Evolutionary conservation across 1,284 basidiomycete species (phyloP).

Genomic region (Ceratobasidium theobromae): DNA sequence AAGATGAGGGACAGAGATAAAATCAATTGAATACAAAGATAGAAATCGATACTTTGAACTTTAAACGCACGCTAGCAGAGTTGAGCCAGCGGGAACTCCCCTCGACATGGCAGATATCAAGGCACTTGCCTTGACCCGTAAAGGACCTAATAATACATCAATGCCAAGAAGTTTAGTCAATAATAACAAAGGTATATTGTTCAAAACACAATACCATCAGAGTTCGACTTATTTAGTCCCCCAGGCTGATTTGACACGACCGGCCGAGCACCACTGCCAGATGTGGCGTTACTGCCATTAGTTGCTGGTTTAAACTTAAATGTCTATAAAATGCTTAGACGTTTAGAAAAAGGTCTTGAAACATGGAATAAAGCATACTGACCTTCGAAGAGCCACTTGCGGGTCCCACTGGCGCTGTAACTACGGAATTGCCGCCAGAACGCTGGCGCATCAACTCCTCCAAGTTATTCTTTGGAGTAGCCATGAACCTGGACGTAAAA

Average conservation of each 20-base stretch:
- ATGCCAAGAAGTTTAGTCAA: neutral
- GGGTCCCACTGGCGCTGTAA: neutral
- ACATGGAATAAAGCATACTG: neutral
- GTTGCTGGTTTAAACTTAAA: slow-evolving; percentile 22
- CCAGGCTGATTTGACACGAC: neutral
- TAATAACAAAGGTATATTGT: neutral
- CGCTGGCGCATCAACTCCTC: slow-evolving; percentile 18
- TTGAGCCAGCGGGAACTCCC: neutral
- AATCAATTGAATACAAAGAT: neutral
- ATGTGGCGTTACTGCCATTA: neutral
- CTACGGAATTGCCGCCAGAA: slow-evolving; percentile 2
- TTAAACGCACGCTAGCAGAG: neutral
- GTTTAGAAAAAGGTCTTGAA: neutral
- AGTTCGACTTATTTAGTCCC: slow-evolving; percentile 5
- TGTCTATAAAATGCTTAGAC: neutral
- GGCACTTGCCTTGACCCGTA: slow-evolving; percentile 1
- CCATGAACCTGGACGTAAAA: slow-evolving; percentile 1
- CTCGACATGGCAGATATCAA: neutral
- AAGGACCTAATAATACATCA: neutral
- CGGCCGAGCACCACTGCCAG: neutral
- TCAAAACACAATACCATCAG: neutral
- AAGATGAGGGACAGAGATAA: neutral
- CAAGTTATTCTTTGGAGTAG: slow-evolving; percentile 19
- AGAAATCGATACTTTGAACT: neutral
- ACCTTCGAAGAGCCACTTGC: neutral